Evolutionary conservation across 805 yeast species (phyloP).

Genomic region (Candida schatavii): DNA sequence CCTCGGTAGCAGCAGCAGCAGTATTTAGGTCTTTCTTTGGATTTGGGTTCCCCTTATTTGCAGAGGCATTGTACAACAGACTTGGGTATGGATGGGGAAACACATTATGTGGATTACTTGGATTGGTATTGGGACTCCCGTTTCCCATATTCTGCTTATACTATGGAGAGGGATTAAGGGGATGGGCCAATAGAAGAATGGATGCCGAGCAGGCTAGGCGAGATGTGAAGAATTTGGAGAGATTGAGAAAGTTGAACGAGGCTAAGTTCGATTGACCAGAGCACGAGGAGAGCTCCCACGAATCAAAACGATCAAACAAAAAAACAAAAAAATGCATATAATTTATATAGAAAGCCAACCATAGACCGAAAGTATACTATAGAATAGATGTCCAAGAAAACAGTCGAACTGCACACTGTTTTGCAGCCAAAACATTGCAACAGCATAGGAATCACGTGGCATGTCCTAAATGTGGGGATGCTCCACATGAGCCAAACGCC

Average conservation of each 20-base stretch:
- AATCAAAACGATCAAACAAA: background rate
- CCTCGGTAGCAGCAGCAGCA: constrained; percentile 68
- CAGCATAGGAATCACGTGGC: too few species aligned
- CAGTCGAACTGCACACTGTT: too few species aligned
- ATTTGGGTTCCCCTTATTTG: constrained; percentile 66
- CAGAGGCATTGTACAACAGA: constrained; percentile 50
- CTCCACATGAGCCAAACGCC: too few species aligned
- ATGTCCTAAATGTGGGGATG: too few species aligned
- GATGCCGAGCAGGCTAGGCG: constrained; percentile 46
- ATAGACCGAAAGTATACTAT: too few species aligned
- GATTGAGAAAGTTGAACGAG: constrained; percentile 20
- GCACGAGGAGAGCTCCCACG: background rate
- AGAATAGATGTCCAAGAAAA: too few species aligned
- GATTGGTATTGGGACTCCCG: constrained; percentile 60
- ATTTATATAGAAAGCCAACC: too few species aligned
- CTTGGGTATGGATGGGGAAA: constrained; percentile 73
- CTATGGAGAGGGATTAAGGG: constrained; percentile 56
- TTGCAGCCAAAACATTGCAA: too few species aligned
- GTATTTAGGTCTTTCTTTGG: constrained; percentile 67
- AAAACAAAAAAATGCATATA: too few species aligned
- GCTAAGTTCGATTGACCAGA: background rate
- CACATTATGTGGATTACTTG: constrained; percentile 58
- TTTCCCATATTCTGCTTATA: constrained; percentile 57
- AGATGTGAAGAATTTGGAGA: constrained; percentile 41
- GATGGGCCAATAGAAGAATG: constrained; percentile 54